Evolutionary conservation across 148 eudicot genomes (phyloP), one percentile per base, ranked within the genome.

Genomic region (Rhododendron simsii): DNA sequence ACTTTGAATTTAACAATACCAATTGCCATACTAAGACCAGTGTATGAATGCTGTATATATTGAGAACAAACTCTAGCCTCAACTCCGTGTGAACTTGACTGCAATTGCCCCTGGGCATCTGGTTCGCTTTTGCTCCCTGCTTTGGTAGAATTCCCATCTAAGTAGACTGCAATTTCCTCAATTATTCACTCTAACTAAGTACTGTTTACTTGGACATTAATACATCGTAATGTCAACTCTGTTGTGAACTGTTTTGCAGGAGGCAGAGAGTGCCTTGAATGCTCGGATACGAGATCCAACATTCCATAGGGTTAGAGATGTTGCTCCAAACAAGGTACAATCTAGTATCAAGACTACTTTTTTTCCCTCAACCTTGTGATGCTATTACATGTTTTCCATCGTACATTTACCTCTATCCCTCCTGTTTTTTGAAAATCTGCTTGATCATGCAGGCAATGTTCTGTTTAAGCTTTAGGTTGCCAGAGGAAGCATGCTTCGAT

Each of bases 321-420:
- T 98, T 88, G 98, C 99, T 82, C 99, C 99, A 76, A 95, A 98
- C 93, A 98, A 98, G 98, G 99, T 95, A 86, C 33, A 80, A 12
- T 67, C 48, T 21, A 47, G 3, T 76, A 28, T 55, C 39, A 23
- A 41, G 18, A 14, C 61, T 59, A 1, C 16, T 16, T 21, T 78
- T 30, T 45, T 33, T 55, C 13, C 23, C 26, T 78, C 6, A 13
- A 65, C 12, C 5, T 4, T 2, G 33, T 8, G 5, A 51, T 51
- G 4, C 51, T 4, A 9, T 16, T 37, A 20, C 73, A 3, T n/a
- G 30, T 4, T 28, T 13, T 50, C 18, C 4, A 26, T 63, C 65
- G 7, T 15, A 13, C 47, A 81, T 45, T 23, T 50, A 8, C 75
- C 26, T 47, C 35, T 15, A 13, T n/a, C 81, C 0, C 57, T 78